Evolutionary conservation across 2,329 filamentous ascomycete species (phyloP).

Genomic region (Didymella sp.): DNA sequence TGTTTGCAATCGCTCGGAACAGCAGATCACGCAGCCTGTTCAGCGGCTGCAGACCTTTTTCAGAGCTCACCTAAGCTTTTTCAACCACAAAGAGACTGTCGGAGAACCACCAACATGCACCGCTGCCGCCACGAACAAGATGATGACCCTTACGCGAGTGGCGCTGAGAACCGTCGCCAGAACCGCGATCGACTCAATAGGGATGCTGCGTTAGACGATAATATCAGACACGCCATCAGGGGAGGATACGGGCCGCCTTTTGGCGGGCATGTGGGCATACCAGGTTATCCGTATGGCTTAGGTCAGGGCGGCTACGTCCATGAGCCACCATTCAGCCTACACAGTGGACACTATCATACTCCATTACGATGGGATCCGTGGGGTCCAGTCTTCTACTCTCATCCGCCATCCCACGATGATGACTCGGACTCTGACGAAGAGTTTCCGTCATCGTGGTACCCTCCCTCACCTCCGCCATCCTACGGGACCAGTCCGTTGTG

Average conservation of each 20-base stretch:
- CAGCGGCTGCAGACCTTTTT: background rate
- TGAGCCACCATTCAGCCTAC: background rate
- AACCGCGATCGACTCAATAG: slow-evolving; percentile 12
- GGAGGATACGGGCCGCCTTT: background rate
- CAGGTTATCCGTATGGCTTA: background rate
- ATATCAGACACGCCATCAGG: background rate
- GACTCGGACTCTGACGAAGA: background rate
- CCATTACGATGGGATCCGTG: too few species aligned
- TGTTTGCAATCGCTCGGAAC: background rate
- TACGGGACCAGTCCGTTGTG: background rate
- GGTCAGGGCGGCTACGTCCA: background rate
- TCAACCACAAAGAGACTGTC: background rate
- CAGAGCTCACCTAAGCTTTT: background rate
- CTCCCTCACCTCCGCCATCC: background rate
- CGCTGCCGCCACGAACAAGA: slow-evolving; percentile 3
- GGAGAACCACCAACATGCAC: background rate
- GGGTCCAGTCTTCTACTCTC: too few species aligned
- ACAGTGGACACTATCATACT: background rate
- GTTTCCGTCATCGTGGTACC: background rate
- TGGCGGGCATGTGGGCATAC: background rate
- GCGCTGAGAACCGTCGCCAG: slow-evolving; percentile 20
- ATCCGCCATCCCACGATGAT: background rate
- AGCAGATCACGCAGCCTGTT: background rate
- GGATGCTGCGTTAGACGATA: background rate
- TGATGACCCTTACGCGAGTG: slow-evolving; percentile 21